phyloP scores from a whole-genome alignment of 345 rosid genomes.

The Nasturtium officinale region DNA sequence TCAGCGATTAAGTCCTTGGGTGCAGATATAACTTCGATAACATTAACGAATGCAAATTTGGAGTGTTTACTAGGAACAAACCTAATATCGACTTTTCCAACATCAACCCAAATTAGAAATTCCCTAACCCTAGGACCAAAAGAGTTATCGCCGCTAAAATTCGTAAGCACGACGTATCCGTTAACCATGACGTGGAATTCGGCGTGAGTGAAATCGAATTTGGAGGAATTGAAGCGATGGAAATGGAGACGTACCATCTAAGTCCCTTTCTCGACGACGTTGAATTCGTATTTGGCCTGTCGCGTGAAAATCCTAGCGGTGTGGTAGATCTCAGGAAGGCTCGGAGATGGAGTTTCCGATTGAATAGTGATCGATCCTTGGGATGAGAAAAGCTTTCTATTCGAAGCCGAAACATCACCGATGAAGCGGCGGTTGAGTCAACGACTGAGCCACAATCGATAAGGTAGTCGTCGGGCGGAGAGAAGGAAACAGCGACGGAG shows the following conservation, averaged over 20 bases:
- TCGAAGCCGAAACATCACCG: constrained; percentile 47
- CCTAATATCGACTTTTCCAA: constrained; percentile 52
- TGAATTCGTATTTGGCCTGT: constrained; percentile 63
- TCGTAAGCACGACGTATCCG: constrained; percentile 60
- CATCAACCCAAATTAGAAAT: constrained; percentile 57
- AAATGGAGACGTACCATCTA: constrained; percentile 78
- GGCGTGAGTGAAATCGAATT: constrained; percentile 42
- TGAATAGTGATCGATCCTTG: constrained; percentile 40
- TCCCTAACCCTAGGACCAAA: constrained; percentile 50
- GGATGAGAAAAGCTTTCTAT: constrained; percentile 43
- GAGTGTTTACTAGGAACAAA: constrained; percentile 54
- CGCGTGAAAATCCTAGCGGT: constrained; percentile 69
- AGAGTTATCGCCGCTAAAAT: constrained; percentile 53
- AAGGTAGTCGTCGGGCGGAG: constrained; percentile 61
- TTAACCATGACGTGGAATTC: constrained; percentile 71
- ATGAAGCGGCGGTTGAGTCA: constrained; percentile 63
- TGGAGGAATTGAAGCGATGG: constrained; percentile 49
- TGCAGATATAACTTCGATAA: constrained; percentile 79
- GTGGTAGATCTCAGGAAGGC: constrained; percentile 53
- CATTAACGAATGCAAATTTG: constrained; percentile 69
- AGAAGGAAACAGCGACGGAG: constrained; percentile 41
- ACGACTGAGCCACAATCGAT: constrained; percentile 64
- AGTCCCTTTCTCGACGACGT: constrained; percentile 58
- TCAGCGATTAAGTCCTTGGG: constrained; percentile 75
- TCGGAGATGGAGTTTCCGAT: constrained; percentile 32